Evolutionary conservation across 2,329 filamentous ascomycete species (phyloP).

Genomic region (Iodosphaeria phyllophila): DNA sequence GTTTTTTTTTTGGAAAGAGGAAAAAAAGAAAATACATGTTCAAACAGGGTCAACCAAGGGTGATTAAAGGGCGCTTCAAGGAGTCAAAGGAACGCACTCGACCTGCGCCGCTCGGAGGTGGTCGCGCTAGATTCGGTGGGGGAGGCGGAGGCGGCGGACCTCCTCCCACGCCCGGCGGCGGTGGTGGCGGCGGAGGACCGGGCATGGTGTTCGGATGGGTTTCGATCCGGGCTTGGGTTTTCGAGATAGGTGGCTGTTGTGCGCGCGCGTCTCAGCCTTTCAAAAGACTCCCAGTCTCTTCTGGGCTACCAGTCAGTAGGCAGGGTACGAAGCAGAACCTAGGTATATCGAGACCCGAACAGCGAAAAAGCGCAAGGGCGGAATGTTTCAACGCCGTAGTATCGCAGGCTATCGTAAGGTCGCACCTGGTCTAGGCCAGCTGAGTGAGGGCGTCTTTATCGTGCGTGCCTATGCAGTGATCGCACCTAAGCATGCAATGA

Average conservation of each 20-base stretch:
- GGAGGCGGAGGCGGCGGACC: constrained; percentile 48
- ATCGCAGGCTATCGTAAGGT: too few species aligned
- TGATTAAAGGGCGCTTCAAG: neutral
- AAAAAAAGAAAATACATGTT: neutral
- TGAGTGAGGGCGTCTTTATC: too few species aligned
- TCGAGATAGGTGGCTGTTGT: neutral
- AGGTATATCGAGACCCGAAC: too few species aligned
- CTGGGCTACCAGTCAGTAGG: too few species aligned
- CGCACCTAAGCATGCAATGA: too few species aligned
- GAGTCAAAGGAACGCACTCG: constrained; percentile 33
- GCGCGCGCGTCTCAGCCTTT: too few species aligned
- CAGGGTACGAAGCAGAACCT: too few species aligned
- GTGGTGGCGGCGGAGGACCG: constrained; percentile 59
- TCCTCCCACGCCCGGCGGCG: constrained; percentile 34
- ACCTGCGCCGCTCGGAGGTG: constrained; percentile 34
- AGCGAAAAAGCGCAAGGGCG: too few species aligned
- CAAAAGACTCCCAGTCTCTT: too few species aligned
- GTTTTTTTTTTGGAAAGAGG: neutral
- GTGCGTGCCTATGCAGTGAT: too few species aligned
- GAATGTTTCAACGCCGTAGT: too few species aligned
- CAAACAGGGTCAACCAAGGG: neutral
- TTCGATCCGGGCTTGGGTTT: neutral
- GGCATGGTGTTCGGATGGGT: constrained; percentile 16
- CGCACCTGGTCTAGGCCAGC: too few species aligned
- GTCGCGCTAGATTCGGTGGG: constrained; percentile 41